A percentile compares a stretch with the other conserved stretches of the same genome.
Conservation (phyloP, 768 basidiomycete species). For the Sarcomyxa edulis region DNA sequence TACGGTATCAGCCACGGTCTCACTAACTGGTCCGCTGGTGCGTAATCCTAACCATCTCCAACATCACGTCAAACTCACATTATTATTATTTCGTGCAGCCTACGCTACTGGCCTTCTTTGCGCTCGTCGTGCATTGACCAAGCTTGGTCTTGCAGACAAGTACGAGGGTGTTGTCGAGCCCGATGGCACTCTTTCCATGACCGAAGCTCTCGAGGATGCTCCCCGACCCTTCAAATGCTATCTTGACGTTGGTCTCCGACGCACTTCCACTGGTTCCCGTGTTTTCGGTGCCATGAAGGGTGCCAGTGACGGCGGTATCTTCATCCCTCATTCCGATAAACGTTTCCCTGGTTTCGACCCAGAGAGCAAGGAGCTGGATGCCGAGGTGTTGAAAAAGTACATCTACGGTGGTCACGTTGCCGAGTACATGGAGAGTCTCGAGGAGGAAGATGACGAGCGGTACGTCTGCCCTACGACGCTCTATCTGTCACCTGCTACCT, state of each 20-base stretch:
- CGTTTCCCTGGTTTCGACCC: constrained; percentile 98
- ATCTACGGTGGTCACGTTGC: constrained; percentile 97
- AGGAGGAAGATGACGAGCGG: constrained; percentile 99
- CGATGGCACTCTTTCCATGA: constrained; percentile 77
- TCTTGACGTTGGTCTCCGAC: constrained; percentile 97
- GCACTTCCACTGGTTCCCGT: constrained; percentile 96
- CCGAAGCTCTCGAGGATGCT: constrained; percentile 87
- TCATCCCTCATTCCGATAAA: constrained; percentile 95
- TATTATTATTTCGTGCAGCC: constrained; percentile 37
- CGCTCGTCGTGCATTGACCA: constrained; percentile 91
- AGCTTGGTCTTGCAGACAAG: constrained; percentile 96
- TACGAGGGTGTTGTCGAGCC: constrained; percentile 93
- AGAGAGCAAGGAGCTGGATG: constrained; percentile 88
- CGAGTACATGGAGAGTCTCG: constrained; percentile 98
- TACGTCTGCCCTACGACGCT: constrained; percentile 22
- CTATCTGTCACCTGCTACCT: constrained; percentile 5
- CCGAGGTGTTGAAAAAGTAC: constrained; percentile 95
- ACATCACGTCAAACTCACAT: constrained; percentile 3
- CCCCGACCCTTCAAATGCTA: constrained; percentile 99
- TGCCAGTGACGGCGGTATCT: constrained; percentile 95
- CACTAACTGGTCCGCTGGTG: constrained; percentile 97
- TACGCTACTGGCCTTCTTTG: constrained; percentile 96
- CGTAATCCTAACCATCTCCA: constrained; percentile 10
- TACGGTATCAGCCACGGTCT: constrained; percentile 98
- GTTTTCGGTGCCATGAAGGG: constrained; percentile 99